Percentiles rank a stretch among this genome's conserved stretches.
Evolutionary conservation across 2,329 filamentous ascomycete species (phyloP).

Genomic region (Colletotrichum melonis): DNA sequence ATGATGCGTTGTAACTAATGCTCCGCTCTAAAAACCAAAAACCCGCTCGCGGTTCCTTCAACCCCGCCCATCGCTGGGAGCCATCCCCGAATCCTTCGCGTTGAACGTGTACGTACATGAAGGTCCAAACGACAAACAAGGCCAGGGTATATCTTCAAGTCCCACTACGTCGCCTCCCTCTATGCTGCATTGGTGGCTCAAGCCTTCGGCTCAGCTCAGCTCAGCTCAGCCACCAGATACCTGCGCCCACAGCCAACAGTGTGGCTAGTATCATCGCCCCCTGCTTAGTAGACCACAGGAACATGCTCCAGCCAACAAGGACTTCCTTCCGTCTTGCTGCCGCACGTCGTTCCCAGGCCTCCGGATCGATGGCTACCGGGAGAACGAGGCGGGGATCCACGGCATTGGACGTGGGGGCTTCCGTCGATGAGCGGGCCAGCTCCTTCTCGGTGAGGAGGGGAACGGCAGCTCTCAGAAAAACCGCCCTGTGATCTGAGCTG

Average conservation of each 20-base stretch:
- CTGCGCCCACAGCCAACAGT: slow-evolving; percentile 53
- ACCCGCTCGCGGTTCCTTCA: neutral
- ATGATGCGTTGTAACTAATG: slow-evolving; percentile 11
- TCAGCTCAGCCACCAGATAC: slow-evolving; percentile 56
- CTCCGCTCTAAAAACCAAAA: neutral
- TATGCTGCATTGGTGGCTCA: neutral
- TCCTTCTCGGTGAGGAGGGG: slow-evolving; percentile 63
- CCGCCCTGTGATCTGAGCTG: slow-evolving; percentile 90
- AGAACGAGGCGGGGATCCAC: slow-evolving; percentile 57
- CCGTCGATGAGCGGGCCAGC: slow-evolving; percentile 48
- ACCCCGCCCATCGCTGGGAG: neutral
- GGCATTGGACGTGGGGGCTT: neutral
- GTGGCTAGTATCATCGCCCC: slow-evolving; percentile 59
- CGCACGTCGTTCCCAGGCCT: slow-evolving; percentile 64
- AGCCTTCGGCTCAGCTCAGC: slow-evolving; percentile 33
- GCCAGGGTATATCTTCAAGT: neutral
- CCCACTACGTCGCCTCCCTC: neutral
- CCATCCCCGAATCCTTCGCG: neutral
- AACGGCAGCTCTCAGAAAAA: slow-evolving; percentile 77
- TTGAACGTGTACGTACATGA: neutral
- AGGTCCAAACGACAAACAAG: neutral
- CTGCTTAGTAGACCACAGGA: slow-evolving; percentile 65
- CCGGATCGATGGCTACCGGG: slow-evolving; percentile 64
- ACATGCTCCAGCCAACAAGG: slow-evolving; percentile 64
- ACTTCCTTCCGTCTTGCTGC: slow-evolving; percentile 58